Evolutionary conservation across 2,329 filamentous ascomycete genomes (phyloP), one percentile per base, ranked within the genome.

Genomic region (Colletotrichum ledebouriae): DNA sequence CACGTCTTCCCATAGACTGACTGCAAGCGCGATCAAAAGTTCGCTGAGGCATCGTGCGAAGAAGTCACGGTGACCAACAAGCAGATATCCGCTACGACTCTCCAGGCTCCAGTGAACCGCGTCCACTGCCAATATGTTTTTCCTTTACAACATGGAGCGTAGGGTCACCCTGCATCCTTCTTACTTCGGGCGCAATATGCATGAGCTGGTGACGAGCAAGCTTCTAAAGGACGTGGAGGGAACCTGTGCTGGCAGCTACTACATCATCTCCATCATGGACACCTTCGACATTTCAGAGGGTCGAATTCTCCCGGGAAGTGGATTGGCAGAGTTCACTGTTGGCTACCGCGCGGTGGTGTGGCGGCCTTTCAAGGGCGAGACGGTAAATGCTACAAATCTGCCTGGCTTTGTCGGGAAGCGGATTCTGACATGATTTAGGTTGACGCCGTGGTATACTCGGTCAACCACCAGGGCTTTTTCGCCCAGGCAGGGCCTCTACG

Each of bases 221-320:
- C 89, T 99, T 33, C 87, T 97, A 72, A 91, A 93, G 76, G 95
- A 98, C 78, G 94, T 98, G 70, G 96, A 99, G 82, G 96, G 96
- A 25, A 95, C 93, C 47, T 98, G 94, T 80, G 96, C 94, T 3
- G 96, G 96, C 67, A 94, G 93, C 78, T 98, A 97, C 85, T 98
- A 96, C 81, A 97, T 99, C 77, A 96, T 99, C 75, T 96, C 94
- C 77, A 97, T 99, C 76, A 95, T 99, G 89, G 94, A 98, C 80
- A 93, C 94, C 56, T 94, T 97, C 75, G 93, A 98, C 73, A 95
- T 98, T 75, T 97, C 94, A 15, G 94, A 97, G 76, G 94, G 94
- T 12, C 91, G 94, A 73, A 95, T 99, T 70, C 87, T 98, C 64
- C 95, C 96, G 3, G 93, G 95, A 9, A 97, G 92, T 70, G 96